Conservation (phyloP, 208 protist genomes). For the Leishmania aethiopica region DNA sequence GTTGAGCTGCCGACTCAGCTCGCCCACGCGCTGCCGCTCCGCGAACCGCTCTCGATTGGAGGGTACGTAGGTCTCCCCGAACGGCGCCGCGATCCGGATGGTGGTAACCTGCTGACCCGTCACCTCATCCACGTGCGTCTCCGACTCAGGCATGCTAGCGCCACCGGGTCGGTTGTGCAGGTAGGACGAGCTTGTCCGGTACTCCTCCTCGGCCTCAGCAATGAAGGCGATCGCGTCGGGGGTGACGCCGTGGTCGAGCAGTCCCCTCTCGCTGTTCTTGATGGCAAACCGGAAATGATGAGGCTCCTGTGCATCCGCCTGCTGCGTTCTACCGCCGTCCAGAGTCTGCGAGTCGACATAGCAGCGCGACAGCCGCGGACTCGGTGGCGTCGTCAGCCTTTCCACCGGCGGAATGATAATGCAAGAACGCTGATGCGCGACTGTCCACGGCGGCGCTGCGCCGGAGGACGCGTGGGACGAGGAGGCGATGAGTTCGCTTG, state of each 20-base stretch:
- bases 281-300: conserved; percentile 46
- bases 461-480: not conserved
- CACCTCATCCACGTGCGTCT: conserved; percentile 31
- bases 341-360: conserved; percentile 4
- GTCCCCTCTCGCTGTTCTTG: conserved; percentile 53
- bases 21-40: conserved; percentile 49
- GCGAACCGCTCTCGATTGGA: conserved; percentile 65
- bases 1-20: conserved; percentile 43
- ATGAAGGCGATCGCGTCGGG: conserved; percentile 59
- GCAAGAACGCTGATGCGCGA: conserved; percentile 1
- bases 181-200: conserved; percentile 54
- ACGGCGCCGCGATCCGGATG: conserved; percentile 60
- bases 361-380: conserved; percentile 21
- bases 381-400: conserved; percentile 22
- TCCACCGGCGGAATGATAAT: conserved; percentile 45
- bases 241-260: conserved; percentile 73
- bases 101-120: conserved; percentile 32
- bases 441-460: not conserved
- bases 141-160: conserved; percentile 23
- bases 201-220: conserved; percentile 74
- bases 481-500: not conserved
- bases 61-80: conserved; percentile 71
- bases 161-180: conserved; percentile 43
- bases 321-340: conserved; percentile 1
- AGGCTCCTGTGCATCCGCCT: not conserved